Conservation (phyloP, 1,284 basidiomycete species). For the Xerocomus minutiporus region DNA sequence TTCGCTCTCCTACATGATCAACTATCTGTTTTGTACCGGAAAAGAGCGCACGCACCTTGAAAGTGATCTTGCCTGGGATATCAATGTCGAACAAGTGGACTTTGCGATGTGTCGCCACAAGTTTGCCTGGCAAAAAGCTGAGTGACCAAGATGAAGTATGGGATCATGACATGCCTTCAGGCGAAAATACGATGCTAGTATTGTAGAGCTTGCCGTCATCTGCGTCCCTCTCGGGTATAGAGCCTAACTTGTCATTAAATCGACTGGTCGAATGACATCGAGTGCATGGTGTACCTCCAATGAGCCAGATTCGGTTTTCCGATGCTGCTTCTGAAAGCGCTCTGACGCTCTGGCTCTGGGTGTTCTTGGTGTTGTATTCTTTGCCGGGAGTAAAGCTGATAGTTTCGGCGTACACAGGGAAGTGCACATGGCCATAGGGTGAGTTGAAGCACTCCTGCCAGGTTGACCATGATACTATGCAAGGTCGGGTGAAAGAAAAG, state of each 20-base stretch:
- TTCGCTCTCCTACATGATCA: conserved; percentile 76
- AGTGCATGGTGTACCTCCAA: conserved; percentile 66
- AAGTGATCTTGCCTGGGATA: conserved; percentile 93
- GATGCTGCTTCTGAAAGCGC: conserved; percentile 83
- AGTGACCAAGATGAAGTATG: conserved; percentile 1
- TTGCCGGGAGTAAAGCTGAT: conserved; percentile 60
- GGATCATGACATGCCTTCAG: conserved; percentile 54
- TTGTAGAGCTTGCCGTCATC: conserved; percentile 79
- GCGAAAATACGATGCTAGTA: conserved; percentile 87
- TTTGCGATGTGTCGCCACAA: conserved; percentile 89
- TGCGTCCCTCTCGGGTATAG: conserved; percentile 80
- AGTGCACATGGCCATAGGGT: conserved; percentile 86
- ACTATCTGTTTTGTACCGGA: background rate
- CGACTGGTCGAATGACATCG: background rate
- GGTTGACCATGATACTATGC: background rate
- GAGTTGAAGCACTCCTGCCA: conserved; percentile 95
- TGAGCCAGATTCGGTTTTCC: conserved; percentile 79
- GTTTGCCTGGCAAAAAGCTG: conserved; percentile 51
- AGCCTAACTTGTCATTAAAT: conserved; percentile 48
- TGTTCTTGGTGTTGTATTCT: conserved; percentile 54
- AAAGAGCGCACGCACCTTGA: conserved; percentile 68
- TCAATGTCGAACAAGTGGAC: conserved; percentile 98
- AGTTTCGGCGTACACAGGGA: conserved; percentile 80
- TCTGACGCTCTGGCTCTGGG: conserved; percentile 73
- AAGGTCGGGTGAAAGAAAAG: background rate